Conservation (phyloP, 179 eudicot species). For the Patellifolia procumbens region DNA sequence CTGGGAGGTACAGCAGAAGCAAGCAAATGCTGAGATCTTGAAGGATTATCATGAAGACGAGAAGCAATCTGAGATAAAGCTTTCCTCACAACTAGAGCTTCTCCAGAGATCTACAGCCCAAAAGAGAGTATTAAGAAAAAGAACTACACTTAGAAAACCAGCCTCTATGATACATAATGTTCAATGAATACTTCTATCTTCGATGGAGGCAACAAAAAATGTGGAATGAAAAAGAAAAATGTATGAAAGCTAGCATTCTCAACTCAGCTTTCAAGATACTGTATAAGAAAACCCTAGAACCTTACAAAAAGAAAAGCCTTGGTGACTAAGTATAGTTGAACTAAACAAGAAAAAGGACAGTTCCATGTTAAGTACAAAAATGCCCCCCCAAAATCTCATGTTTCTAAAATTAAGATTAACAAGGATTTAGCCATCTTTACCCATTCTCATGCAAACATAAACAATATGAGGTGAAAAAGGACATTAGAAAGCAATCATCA, state of each 20-base stretch:
- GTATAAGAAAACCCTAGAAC: background rate
- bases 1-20: slow-evolving; percentile 62
- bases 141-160: background rate
- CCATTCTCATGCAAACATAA: background rate
- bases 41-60: slow-evolving; percentile 94
- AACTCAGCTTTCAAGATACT: too few relatives aligned
- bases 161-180: background rate
- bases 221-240: background rate
- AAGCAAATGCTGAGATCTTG: slow-evolving; percentile 87
- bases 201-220: background rate
- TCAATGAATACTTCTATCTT: background rate
- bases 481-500: background rate
- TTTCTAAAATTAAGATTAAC: too few relatives aligned
- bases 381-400: too few relatives aligned
- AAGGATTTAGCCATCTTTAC: too few relatives aligned
- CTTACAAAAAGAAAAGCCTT: too few relatives aligned
- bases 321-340: too few relatives aligned
- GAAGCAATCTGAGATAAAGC: slow-evolving; percentile 78
- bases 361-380: too few relatives aligned
- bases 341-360: too few relatives aligned
- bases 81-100: slow-evolving; percentile 68
- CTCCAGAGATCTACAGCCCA: slow-evolving; percentile 73
- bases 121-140: background rate
- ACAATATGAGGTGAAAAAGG: background rate
- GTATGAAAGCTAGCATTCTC: background rate